Conservation (phyloP, 1,139 yeast species). For the Casaregolazyma lundiana region DNA sequence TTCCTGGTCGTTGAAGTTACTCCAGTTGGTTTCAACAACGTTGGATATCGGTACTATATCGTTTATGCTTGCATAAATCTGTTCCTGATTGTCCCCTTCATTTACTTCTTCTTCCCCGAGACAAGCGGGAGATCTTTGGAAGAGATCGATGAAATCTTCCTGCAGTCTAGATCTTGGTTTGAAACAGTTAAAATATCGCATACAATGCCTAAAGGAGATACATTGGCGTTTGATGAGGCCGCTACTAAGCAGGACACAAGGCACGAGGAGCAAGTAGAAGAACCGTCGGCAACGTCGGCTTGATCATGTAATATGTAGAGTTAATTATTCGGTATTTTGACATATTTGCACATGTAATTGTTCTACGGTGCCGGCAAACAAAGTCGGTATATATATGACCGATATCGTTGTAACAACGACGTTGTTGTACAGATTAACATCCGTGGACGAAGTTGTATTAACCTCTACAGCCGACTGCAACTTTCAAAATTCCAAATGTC, state of each 20-base stretch:
- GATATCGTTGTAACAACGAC: too few relatives aligned
- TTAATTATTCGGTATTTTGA: too few relatives aligned
- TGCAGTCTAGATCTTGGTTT: slow-evolving; percentile 4
- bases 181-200: slow-evolving; percentile 9
- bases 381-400: too few relatives aligned
- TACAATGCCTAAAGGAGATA: slow-evolving; percentile 1
- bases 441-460: too few relatives aligned
- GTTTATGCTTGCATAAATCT: slow-evolving; percentile 33
- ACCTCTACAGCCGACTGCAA: too few relatives aligned
- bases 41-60: slow-evolving; percentile 36
- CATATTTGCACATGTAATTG: background rate
- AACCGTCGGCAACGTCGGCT: background rate
- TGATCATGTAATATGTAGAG: too few relatives aligned
- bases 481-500: too few relatives aligned
- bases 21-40: slow-evolving; percentile 37
- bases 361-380: too few relatives aligned
- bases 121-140: slow-evolving; percentile 39
- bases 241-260: background rate
- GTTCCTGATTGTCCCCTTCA: slow-evolving; percentile 26
- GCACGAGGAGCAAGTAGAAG: background rate
- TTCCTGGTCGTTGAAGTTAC: slow-evolving; percentile 42
- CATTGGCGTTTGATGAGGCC: slow-evolving; percentile 1
- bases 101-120: slow-evolving; percentile 44
- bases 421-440: too few relatives aligned
- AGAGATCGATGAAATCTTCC: slow-evolving; percentile 41